These are phyloP conservation scores for Protomyces arabidopsidicola DNA, from an alignment of 1,139 yeast genomes.

Conservation along the genomic window DNA sequence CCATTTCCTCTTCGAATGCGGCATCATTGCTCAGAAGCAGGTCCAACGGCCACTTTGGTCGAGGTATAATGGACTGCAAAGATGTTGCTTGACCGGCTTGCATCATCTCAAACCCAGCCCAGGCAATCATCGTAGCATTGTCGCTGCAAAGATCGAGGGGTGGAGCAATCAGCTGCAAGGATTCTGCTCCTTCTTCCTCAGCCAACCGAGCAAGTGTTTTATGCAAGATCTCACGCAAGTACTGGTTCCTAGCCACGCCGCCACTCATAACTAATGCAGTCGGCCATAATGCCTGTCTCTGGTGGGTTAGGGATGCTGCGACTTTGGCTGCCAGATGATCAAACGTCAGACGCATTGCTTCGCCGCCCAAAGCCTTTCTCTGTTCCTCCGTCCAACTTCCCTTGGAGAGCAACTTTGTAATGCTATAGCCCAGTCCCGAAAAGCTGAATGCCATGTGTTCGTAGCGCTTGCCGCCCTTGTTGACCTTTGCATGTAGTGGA, in stretches of 20 bases:
- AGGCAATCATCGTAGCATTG: constrained; percentile 95
- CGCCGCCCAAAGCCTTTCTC: constrained; percentile 21
- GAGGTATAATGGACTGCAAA: constrained; percentile 3
- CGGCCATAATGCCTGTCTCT: neutral
- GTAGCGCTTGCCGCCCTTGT: constrained; percentile 4
- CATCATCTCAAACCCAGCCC: constrained; percentile 81
- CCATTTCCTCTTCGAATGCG: neutral
- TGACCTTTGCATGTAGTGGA: constrained; percentile 39
- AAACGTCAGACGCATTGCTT: constrained; percentile 29
- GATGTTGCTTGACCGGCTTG: neutral
- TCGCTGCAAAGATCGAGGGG: constrained; percentile 76
- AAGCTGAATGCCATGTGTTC: constrained; percentile 28
- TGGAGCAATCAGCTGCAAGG: constrained; percentile 49
- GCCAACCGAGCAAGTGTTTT: neutral
- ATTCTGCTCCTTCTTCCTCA: neutral
- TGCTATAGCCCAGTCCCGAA: constrained; percentile 28
- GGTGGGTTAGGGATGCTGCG: constrained; percentile 1
- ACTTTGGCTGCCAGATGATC: constrained; percentile 27
- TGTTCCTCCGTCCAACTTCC: constrained; percentile 10
- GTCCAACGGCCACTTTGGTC: constrained; percentile 25
- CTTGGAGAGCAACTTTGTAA: constrained; percentile 10
- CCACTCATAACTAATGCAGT: constrained; percentile 30
- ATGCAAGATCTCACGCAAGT: constrained; percentile 25
- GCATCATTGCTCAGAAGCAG: constrained; percentile 9
- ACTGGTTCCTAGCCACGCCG: constrained; percentile 30